Base-by-base conservation (phyloP, 441 rosid species). In the Gossypium davidsonii region DNA sequence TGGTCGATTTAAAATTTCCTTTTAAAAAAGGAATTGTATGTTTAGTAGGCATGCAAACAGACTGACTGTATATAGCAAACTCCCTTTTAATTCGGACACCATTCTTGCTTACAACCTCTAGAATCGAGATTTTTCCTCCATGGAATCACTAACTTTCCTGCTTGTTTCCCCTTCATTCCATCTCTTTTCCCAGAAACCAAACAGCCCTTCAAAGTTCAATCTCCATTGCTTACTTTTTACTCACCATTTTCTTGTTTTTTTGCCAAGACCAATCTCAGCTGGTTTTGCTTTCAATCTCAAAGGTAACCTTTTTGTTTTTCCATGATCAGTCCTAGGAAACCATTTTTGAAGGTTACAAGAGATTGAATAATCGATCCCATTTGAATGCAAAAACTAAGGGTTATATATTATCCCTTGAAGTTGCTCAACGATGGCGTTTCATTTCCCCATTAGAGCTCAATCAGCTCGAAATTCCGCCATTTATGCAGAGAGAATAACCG, bases 401-500 rank as follows among this genome's bases (percentile, higher is more conserved):
- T 46, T 46, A 11, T 46, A 46, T 10, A 46, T 12, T 46, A 10
- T 46, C 51, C 51, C 3, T 46, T 46, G 4, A 46, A 46, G 39
- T 34, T 34, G 39, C 39, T 34, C 55, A 1, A n/a, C 39, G 18
- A 85, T 82, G 88, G 76, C 83, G 0, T 76, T 73, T 46, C 59
- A 63, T 15, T 69, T 51, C 9, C 17, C 78, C 6, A 8, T 59
- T 42, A 76, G 81, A 60, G 77, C 83, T 1, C 75, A 64, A 6
- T 79, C 88, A 0, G 3, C 77, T 58, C 60, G 71, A 6, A 68
- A 17, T 66, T 74, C 80, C 2, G 58, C 63, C 3, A 31, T 76
- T 0, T 76, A 59, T 59, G 78, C 74, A 3, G 88, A 83, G 73
- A 80, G 78, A 75, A 73, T 87, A 66, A 80, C 80, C 14, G 87